phyloP scores from a whole-genome alignment of 2,329 filamentous ascomycete genomes.

The Colletotrichum theobromicola region DNA sequence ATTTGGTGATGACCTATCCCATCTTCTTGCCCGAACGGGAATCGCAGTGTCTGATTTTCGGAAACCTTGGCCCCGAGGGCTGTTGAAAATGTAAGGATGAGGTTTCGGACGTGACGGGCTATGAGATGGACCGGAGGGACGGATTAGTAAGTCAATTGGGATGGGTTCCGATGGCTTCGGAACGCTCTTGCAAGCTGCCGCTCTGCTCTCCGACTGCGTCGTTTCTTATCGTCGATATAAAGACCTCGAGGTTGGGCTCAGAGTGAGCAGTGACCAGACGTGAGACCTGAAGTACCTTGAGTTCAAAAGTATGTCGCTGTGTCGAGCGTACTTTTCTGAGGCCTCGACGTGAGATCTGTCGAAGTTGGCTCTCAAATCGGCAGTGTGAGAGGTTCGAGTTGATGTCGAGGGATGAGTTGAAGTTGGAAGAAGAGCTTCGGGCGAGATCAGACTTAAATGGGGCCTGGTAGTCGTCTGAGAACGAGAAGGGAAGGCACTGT shows the following conservation, averaged over 20 bases:
- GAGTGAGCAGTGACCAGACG: background rate
- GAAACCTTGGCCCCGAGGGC: background rate
- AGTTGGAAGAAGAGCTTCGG: background rate
- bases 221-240: background rate
- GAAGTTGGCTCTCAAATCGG: background rate
- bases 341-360: background rate
- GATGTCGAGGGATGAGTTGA: background rate
- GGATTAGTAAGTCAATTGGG: background rate
- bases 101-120: background rate
- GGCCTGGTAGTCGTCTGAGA: background rate
- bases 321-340: background rate
- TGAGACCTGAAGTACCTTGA: background rate
- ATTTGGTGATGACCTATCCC: background rate
- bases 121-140: accelerated
- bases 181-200: background rate
- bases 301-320: background rate
- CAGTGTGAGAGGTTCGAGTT: background rate
- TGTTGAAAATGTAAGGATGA: accelerated
- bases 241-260: background rate
- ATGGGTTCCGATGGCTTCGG: background rate
- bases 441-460: background rate
- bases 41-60: background rate
- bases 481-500: background rate
- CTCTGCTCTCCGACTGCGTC: background rate
- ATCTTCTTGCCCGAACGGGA: background rate